Percentiles rank a stretch among this genome's conserved stretches.
Evolutionary conservation across 2,329 filamentous ascomycete genomes (phyloP).

Genomic region (Chrysoporthe deuterocubensis): DNA sequence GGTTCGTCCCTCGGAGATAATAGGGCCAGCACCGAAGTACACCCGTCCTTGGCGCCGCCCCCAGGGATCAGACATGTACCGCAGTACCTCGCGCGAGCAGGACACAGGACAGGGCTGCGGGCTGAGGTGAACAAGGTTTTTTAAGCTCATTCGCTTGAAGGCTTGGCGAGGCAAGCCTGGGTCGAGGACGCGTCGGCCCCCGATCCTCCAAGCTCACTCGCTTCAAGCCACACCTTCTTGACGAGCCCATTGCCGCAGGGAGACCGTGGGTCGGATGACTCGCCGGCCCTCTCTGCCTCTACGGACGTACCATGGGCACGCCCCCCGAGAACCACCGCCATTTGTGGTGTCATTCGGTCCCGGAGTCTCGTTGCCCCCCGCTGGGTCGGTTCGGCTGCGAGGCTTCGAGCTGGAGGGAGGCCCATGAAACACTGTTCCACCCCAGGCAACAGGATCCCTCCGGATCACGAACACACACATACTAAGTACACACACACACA

Average conservation of each 20-base stretch:
- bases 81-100: constrained; percentile 8
- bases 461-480: not conserved
- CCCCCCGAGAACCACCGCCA: too few relatives aligned
- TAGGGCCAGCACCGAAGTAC: not conserved
- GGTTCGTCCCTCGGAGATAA: constrained; percentile 3
- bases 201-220: not conserved
- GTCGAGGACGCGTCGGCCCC: constrained; percentile 12
- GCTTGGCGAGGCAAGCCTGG: constrained; percentile 19
- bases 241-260: not conserved
- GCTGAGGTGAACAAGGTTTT: constrained; percentile 25
- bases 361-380: not conserved
- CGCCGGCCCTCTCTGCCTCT: not conserved
- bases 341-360: too few relatives aligned
- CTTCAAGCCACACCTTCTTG: not conserved
- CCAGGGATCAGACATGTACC: not conserved
- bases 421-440: not conserved
- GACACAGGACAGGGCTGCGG: not conserved
- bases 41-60: not conserved
- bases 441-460: not conserved
- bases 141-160: constrained; percentile 28
- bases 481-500: not conserved
- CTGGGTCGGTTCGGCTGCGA: not conserved
- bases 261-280: not conserved
- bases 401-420: not conserved
- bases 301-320: too few relatives aligned